phyloP scores from a whole-genome alignment of 2,329 filamentous ascomycete species.

The Pseudogymnoascus sp. region DNA sequence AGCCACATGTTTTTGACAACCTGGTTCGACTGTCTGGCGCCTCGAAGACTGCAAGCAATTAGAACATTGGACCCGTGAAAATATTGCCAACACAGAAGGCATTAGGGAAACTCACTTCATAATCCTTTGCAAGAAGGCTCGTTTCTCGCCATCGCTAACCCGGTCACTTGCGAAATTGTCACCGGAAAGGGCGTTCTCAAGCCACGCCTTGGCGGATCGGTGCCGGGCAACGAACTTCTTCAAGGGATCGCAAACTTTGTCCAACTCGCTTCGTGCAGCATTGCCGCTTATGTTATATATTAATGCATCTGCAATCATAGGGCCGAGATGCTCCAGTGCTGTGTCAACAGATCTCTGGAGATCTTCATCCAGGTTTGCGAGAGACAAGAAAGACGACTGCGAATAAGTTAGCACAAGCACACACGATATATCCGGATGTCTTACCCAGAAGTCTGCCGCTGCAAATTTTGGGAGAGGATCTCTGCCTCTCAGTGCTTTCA shows the following conservation, averaged over 20 bases:
- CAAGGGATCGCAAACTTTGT: constrained; percentile 61
- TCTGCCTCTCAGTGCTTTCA: constrained; percentile 60
- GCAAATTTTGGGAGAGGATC: constrained; percentile 71
- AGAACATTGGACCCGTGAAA: not conserved
- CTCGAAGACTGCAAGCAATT: constrained; percentile 45
- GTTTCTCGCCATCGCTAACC: constrained; percentile 52
- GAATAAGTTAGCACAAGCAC: constrained; percentile 11
- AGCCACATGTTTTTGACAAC: constrained; percentile 67
- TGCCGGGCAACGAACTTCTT: constrained; percentile 58
- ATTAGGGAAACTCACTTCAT: constrained; percentile 42
- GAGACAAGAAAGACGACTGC: constrained; percentile 45
- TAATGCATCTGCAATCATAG: constrained; percentile 50
- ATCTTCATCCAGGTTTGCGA: constrained; percentile 32
- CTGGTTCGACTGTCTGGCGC: constrained; percentile 55
- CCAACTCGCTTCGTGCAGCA: constrained; percentile 63
- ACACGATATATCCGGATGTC: constrained; percentile 19
- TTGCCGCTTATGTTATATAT: constrained; percentile 60
- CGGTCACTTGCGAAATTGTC: constrained; percentile 49
- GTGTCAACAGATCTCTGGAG: constrained; percentile 37
- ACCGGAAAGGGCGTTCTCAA: constrained; percentile 49
- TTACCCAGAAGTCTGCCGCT: constrained; percentile 68
- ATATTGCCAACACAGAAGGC: not conserved
- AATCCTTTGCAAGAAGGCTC: constrained; percentile 57
- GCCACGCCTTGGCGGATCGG: constrained; percentile 50
- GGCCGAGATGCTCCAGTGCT: constrained; percentile 53